Evolutionary conservation across 495 filamentous ascomycete species (phyloP).

Genomic region (Cairneyella variabilis): DNA sequence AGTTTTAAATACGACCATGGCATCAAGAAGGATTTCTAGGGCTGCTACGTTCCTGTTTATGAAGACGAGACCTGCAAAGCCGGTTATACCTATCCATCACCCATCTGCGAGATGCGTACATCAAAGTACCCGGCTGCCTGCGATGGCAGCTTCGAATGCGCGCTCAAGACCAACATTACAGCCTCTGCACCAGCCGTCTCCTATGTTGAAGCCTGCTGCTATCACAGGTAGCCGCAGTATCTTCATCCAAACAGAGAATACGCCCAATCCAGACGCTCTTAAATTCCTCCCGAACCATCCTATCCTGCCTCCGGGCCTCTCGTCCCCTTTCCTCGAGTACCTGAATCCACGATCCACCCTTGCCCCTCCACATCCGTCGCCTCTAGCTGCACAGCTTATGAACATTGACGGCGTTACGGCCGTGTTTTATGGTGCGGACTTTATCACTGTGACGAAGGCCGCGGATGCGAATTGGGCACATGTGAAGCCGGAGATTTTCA

Average conservation of each 20-base stretch:
- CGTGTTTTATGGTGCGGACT: constrained; percentile 94
- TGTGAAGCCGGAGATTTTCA: constrained; percentile 92
- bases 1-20: constrained; percentile 5
- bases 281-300: constrained; percentile 91
- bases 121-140: constrained; percentile 34
- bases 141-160: constrained; percentile 45
- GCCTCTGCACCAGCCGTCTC: constrained; percentile 41
- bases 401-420: constrained; percentile 86
- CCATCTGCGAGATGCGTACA: constrained; percentile 20
- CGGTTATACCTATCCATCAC: neutral
- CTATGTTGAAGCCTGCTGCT: constrained; percentile 25
- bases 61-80: constrained; percentile 16
- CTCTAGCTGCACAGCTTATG: constrained; percentile 82
- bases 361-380: constrained; percentile 87
- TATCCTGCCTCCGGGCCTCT: constrained; percentile 69
- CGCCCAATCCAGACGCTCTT: constrained; percentile 85
- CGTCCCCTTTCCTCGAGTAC: constrained; percentile 84
- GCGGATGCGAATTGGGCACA: constrained; percentile 87
- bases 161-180: constrained; percentile 44
- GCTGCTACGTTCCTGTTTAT: constrained; percentile 13
- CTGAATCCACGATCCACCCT: constrained; percentile 82
- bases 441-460: constrained; percentile 93
- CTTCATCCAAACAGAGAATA: constrained; percentile 95
- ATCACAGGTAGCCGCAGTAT: constrained; percentile 63
- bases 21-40: constrained; percentile 15